These are phyloP conservation scores for Inonotus hispidus DNA, from an alignment of 1,284 basidiomycete species.

Conservation along the genomic window DNA sequence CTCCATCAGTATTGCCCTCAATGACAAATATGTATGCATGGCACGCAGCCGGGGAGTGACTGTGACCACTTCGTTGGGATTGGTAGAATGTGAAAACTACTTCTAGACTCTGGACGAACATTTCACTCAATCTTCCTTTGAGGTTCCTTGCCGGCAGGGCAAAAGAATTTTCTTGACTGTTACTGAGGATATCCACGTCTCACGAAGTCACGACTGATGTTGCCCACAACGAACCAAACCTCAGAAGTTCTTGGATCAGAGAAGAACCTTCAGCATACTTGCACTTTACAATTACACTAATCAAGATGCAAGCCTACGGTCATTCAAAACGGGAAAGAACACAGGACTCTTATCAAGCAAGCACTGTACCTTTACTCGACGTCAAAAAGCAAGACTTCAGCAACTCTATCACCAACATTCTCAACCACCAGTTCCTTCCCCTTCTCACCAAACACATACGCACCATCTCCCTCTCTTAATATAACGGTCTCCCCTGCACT, in stretches of 20 bases:
- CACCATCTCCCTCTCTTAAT: conserved; percentile 64
- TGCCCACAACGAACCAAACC: no score
- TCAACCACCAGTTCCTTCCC: conserved; percentile 45
- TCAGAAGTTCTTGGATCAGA: no score
- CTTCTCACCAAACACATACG: conserved; percentile 49
- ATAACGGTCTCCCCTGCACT: conserved; percentile 36
- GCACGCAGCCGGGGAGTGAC: neutral
- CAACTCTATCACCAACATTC: conserved; percentile 54
- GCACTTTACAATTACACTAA: no score
- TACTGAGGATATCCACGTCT: no score
- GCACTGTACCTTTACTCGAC: conserved; percentile 37
- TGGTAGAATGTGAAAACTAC: neutral
- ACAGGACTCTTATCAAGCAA: neutral
- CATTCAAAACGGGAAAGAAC: no score
- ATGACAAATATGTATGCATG: neutral
- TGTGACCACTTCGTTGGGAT: neutral
- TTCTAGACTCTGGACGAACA: no score
- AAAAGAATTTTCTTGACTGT: no score
- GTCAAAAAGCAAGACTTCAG: conserved; percentile 73
- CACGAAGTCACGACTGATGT: no score
- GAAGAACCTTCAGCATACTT: no score
- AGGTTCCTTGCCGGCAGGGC: no score
- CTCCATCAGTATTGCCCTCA: neutral
- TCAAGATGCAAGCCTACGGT: neutral
- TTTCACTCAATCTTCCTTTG: no score